These are phyloP conservation scores for Linum tenue DNA, from an alignment of 345 rosid species.

Conservation along the genomic window DNA sequence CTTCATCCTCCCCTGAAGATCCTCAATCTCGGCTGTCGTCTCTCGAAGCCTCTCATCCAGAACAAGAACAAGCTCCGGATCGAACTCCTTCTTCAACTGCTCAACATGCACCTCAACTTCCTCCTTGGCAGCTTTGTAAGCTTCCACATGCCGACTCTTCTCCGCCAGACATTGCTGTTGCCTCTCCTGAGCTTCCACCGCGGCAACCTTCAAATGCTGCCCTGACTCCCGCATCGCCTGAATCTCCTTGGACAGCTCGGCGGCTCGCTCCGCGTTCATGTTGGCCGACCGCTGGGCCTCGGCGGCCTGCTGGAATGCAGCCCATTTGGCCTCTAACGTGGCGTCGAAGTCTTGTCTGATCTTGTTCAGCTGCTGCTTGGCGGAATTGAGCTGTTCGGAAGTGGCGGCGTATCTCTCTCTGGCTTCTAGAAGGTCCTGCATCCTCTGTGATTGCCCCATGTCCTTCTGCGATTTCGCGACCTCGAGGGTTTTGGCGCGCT, in stretches of 20 bases:
- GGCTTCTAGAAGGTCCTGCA: constrained; percentile 42
- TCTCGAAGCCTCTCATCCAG: constrained; percentile 46
- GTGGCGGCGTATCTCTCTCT: constrained; percentile 45
- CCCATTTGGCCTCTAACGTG: constrained; percentile 46
- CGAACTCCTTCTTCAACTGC: constrained; percentile 31
- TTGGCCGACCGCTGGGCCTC: constrained; percentile 48
- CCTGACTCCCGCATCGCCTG: constrained; percentile 47
- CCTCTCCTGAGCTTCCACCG: constrained; percentile 38
- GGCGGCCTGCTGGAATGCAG: constrained; percentile 53
- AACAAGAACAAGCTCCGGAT: constrained; percentile 36
- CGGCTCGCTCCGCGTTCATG: constrained; percentile 28
- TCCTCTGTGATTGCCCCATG: constrained; percentile 24
- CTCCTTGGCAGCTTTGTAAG: constrained; percentile 35
- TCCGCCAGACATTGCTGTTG: constrained; percentile 32
- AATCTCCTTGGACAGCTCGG: constrained; percentile 53
- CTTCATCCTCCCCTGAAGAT: constrained; percentile 52
- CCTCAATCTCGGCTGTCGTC: constrained; percentile 56
- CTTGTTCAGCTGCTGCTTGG: constrained; percentile 61
- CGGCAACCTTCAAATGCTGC: constrained; percentile 42
- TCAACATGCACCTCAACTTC: constrained; percentile 39
- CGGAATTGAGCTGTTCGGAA: constrained; percentile 42
- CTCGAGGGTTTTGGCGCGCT: constrained; percentile 50
- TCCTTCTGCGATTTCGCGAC: constrained; percentile 32
- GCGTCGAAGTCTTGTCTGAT: constrained; percentile 73
- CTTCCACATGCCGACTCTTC: constrained; percentile 33